phyloP scores from a whole-genome alignment of 306 rosid species.

The Mucuna pruriens region DNA sequence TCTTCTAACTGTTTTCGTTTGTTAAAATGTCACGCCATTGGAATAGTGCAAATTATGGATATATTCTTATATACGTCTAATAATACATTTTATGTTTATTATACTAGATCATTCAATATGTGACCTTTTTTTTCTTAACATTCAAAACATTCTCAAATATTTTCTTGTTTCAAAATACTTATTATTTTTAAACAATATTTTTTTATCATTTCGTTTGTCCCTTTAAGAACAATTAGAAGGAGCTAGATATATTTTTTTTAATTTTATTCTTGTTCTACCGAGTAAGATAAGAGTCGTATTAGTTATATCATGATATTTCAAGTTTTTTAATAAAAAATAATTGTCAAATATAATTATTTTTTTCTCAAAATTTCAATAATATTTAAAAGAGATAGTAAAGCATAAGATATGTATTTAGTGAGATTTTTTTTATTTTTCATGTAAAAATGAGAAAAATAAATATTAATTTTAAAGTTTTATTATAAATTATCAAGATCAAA shows the following conservation, averaged over 20 bases:
- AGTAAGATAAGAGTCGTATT: neutral
- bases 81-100: neutral
- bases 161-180: neutral
- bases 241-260: too few relatives aligned
- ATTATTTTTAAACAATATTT: too few relatives aligned
- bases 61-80: neutral
- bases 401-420: too few relatives aligned
- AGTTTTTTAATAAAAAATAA: too few relatives aligned
- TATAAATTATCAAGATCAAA: too few relatives aligned
- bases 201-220: neutral
- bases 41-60: neutral
- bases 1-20: neutral
- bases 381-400: too few relatives aligned
- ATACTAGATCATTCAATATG: neutral
- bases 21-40: neutral
- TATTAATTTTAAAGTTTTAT: too few relatives aligned
- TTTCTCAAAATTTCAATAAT: too few relatives aligned
- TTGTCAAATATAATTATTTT: too few relatives aligned
- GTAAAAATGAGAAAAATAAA: too few relatives aligned
- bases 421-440: too few relatives aligned
- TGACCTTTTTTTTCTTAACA: neutral
- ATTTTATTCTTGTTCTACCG: neutral
- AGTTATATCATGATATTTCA: neutral
- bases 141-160: neutral
- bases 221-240: neutral